phyloP scores from a whole-genome alignment of 495 filamentous ascomycete genomes.

The Neurospora tetrasperma region DNA sequence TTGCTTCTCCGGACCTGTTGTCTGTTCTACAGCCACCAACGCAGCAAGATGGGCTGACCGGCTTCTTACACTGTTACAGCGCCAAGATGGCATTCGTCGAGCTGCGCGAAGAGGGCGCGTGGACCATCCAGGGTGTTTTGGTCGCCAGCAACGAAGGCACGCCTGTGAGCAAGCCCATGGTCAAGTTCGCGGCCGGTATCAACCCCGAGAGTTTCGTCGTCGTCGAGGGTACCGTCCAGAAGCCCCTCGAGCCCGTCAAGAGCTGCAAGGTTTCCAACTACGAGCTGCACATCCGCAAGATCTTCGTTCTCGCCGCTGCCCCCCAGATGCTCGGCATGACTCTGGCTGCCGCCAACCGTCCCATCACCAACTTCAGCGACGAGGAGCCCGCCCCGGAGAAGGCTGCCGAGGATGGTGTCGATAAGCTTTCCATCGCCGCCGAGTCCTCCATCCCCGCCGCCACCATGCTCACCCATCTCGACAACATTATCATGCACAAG shows the following conservation, averaged over 20 bases:
- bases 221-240: constrained; percentile 71
- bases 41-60: neutral
- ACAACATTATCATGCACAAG: constrained; percentile 86
- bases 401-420: constrained; percentile 44
- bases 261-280: constrained; percentile 62
- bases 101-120: constrained; percentile 67
- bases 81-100: constrained; percentile 90
- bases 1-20: neutral
- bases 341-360: constrained; percentile 55
- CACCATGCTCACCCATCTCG: constrained; percentile 62
- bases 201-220: constrained; percentile 75
- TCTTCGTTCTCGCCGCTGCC: constrained; percentile 54
- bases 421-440: constrained; percentile 34
- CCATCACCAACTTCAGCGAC: constrained; percentile 54
- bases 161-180: constrained; percentile 70
- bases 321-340: constrained; percentile 60
- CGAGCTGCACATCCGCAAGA: constrained; percentile 80
- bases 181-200: constrained; percentile 70
- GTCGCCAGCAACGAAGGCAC: constrained; percentile 44
- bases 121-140: constrained; percentile 48
- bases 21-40: neutral
- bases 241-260: constrained; percentile 73
- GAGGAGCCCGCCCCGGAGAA: constrained; percentile 39
- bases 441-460: constrained; percentile 53
- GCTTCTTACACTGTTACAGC: constrained; percentile 17